Evolutionary conservation across 208 protist genomes (phyloP).

Genomic region (Endotrypanum monterogeii): DNA sequence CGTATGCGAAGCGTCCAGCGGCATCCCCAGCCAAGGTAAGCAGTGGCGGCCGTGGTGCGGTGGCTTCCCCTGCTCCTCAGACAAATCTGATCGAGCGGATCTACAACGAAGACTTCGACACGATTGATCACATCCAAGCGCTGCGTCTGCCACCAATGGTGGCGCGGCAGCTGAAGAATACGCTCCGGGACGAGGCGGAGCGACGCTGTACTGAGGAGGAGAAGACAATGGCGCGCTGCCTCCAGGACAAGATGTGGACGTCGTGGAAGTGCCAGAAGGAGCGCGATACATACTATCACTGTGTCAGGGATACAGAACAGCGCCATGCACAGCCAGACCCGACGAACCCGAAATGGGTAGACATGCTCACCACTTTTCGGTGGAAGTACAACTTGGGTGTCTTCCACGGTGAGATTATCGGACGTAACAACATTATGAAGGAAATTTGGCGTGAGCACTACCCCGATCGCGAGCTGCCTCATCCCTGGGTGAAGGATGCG

Average conservation of each 20-base stretch:
- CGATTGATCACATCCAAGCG: conserved; percentile 74
- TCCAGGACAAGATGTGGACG: conserved; percentile 91
- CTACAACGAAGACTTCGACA: conserved; percentile 84
- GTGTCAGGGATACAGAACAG: conserved; percentile 49
- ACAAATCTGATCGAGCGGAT: conserved; percentile 69
- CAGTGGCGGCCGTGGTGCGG: background rate
- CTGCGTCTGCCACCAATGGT: conserved; percentile 75
- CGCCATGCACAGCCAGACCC: conserved; percentile 30
- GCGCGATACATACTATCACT: conserved; percentile 73
- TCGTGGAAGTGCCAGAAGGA: conserved; percentile 92
- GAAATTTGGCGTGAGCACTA: conserved; percentile 79
- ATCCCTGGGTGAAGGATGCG: conserved; percentile 80
- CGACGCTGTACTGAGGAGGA: conserved; percentile 73
- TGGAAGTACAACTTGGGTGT: conserved; percentile 89
- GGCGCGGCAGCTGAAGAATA: conserved; percentile 58
- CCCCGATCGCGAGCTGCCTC: conserved; percentile 76
- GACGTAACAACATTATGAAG: conserved; percentile 77
- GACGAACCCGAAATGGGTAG: conserved; percentile 25
- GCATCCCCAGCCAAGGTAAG: background rate
- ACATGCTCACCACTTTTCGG: conserved; percentile 66
- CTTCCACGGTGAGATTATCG: conserved; percentile 80
- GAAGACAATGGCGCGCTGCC: conserved; percentile 81
- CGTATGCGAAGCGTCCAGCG: conserved; percentile 11
- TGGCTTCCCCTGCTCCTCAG: background rate
- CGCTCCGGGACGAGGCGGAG: conserved; percentile 58